These are phyloP conservation scores for Cyphellophora europaea DNA, from an alignment of 2,329 filamentous ascomycete genomes.

Conservation along the genomic window DNA sequence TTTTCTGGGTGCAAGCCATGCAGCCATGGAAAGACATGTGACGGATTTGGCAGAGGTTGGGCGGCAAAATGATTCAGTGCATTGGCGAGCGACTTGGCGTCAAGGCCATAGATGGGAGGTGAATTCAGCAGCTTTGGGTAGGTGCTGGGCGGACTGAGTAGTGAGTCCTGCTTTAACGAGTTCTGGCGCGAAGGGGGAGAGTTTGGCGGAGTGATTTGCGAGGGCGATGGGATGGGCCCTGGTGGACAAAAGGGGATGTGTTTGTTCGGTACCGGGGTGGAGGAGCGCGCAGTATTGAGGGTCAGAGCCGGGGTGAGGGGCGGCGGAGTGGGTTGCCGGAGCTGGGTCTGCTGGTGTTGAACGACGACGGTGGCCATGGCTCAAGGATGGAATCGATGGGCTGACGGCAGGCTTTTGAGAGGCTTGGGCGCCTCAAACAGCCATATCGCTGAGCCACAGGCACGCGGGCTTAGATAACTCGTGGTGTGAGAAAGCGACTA, in stretches of 20 bases:
- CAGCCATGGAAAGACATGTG: constrained; percentile 90
- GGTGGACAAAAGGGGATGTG: constrained; percentile 84
- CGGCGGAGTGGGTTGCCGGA: constrained; percentile 37
- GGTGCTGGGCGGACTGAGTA: constrained; percentile 63
- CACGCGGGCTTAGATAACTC: too few relatives aligned
- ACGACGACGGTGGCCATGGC: constrained; percentile 39
- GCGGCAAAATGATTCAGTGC: constrained; percentile 68
- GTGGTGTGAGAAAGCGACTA: too few relatives aligned
- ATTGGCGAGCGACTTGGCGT: constrained; percentile 56
- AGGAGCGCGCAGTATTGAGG: constrained; percentile 48
- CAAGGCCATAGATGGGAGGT: constrained; percentile 63
- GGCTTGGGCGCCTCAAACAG: too few relatives aligned
- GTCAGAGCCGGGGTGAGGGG: constrained; percentile 42
- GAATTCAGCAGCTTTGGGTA: constrained; percentile 48
- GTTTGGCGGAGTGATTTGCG: constrained; percentile 49
- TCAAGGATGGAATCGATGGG: too few relatives aligned
- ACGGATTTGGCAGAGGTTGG: constrained; percentile 74
- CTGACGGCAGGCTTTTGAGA: not conserved
- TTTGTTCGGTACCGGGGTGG: constrained; percentile 70
- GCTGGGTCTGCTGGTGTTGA: constrained; percentile 32
- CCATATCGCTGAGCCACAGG: too few relatives aligned
- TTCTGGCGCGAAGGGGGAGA: constrained; percentile 53
- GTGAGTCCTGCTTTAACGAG: constrained; percentile 49
- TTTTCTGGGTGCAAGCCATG: constrained; percentile 88
- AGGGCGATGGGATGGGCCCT: constrained; percentile 47